These are phyloP conservation scores for Macrolepiota dolichaula DNA, from an alignment of 768 basidiomycete species.

Conservation along the genomic window DNA sequence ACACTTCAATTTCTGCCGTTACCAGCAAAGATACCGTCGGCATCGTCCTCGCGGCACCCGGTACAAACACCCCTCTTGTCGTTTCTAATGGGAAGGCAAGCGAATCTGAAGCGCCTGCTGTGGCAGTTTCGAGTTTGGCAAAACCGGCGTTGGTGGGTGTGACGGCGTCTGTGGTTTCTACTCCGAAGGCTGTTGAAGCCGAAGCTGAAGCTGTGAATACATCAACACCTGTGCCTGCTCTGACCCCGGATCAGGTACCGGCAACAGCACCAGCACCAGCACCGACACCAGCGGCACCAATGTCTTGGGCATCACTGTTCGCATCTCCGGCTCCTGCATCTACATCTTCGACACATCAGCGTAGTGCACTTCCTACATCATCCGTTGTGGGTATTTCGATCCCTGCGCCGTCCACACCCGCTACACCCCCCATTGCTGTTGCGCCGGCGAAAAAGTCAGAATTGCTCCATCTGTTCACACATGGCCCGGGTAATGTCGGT, in stretches of 20 bases:
- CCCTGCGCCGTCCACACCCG: slow-evolving; percentile 38
- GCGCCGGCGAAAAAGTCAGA: slow-evolving; percentile 41
- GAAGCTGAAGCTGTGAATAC: neutral
- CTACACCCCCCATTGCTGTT: slow-evolving; percentile 23
- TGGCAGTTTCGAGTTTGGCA: neutral
- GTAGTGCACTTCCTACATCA: slow-evolving; percentile 61
- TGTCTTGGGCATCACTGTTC: slow-evolving; percentile 77
- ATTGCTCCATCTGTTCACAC: slow-evolving; percentile 51
- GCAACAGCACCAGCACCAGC: slow-evolving; percentile 9
- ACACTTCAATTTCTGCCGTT: slow-evolving; percentile 50
- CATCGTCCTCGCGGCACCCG: slow-evolving; percentile 9
- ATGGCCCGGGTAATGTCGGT: slow-evolving; percentile 23
- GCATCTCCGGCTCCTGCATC: slow-evolving; percentile 38
- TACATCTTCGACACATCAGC: slow-evolving; percentile 24
- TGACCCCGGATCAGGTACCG: slow-evolving; percentile 9
- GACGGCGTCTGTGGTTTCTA: neutral
- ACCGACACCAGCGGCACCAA: slow-evolving; percentile 30
- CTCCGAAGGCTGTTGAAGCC: slow-evolving; percentile 1
- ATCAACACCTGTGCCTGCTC: neutral
- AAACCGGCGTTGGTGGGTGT: neutral
- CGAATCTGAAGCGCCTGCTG: neutral
- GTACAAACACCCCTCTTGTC: neutral
- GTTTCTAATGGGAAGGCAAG: slow-evolving; percentile 7
- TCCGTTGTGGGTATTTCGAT: slow-evolving; percentile 73
- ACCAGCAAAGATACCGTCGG: slow-evolving; percentile 23